These are phyloP conservation scores for Cercophora newfieldiana DNA, from an alignment of 495 filamentous ascomycete species.

Conservation along the genomic window DNA sequence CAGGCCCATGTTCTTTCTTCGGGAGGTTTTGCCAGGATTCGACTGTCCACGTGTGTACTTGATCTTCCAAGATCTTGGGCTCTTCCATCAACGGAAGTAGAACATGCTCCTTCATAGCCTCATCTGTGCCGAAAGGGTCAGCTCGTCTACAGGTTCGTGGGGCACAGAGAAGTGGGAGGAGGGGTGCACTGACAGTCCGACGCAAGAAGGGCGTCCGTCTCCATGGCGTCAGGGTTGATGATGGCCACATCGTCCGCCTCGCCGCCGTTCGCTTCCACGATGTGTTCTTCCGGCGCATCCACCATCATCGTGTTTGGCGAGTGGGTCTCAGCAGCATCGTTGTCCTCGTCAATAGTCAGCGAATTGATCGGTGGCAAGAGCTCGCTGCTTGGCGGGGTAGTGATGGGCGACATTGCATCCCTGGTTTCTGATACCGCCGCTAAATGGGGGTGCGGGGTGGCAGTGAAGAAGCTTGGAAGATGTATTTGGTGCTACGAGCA, in stretches of 20 bases:
- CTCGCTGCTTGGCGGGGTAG: slow-evolving; percentile 25
- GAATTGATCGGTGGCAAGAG: slow-evolving; percentile 25
- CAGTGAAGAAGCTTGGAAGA: background rate
- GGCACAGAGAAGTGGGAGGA: background rate
- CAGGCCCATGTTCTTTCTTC: slow-evolving; percentile 81
- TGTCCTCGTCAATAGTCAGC: slow-evolving; percentile 34
- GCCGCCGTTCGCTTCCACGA: slow-evolving; percentile 57
- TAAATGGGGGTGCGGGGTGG: slow-evolving; percentile 21
- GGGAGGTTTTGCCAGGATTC: slow-evolving; percentile 71
- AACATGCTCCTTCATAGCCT: slow-evolving; percentile 78
- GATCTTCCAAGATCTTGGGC: slow-evolving; percentile 75
- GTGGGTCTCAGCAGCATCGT: slow-evolving; percentile 36
- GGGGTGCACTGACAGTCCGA: slow-evolving; percentile 65
- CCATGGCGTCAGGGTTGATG: slow-evolving; percentile 66
- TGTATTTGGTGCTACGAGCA: background rate
- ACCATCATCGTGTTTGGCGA: slow-evolving; percentile 66
- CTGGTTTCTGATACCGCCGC: background rate
- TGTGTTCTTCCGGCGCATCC: slow-evolving; percentile 69
- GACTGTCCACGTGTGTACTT: slow-evolving; percentile 80
- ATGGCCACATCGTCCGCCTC: slow-evolving; percentile 84
- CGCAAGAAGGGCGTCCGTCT: slow-evolving; percentile 48
- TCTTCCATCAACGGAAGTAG: slow-evolving; percentile 61
- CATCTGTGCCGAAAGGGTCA: slow-evolving; percentile 53
- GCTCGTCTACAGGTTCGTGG: slow-evolving; percentile 10
- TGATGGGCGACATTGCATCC: background rate